Evolutionary conservation across 2,329 filamentous ascomycete genomes (phyloP).

Genomic region (Mollisiaceae sp.): DNA sequence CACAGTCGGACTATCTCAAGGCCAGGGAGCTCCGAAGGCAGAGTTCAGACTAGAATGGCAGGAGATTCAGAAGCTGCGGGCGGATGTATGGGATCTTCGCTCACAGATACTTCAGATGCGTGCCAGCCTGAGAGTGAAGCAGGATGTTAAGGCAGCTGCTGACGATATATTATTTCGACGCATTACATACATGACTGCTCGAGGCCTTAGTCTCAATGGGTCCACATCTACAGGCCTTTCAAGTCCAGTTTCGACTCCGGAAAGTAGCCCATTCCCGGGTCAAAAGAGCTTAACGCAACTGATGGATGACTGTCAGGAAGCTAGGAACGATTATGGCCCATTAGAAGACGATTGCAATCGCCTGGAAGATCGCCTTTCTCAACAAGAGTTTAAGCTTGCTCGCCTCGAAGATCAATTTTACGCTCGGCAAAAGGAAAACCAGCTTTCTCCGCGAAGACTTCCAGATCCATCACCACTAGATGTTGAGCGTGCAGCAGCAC

Average conservation of each 20-base stretch:
- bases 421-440: background rate
- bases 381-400: conserved; percentile 20
- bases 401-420: conserved; percentile 17
- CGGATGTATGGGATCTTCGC: conserved; percentile 21
- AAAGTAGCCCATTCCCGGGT: background rate
- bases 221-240: too few species aligned
- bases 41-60: conserved; percentile 13
- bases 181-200: conserved; percentile 2
- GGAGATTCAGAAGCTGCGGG: conserved; percentile 13
- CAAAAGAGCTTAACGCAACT: conserved; percentile 20
- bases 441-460: background rate
- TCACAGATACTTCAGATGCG: conserved; percentile 25
- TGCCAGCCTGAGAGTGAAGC: conserved; percentile 20
- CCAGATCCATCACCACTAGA: background rate
- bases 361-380: conserved; percentile 25
- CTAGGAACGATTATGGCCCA: conserved; percentile 27
- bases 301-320: conserved; percentile 14
- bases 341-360: conserved; percentile 25
- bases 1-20: background rate
- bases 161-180: conserved; percentile 26
- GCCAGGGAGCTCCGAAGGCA: background rate
- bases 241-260: background rate
- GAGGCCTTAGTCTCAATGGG: background rate
- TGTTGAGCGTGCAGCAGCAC: background rate
- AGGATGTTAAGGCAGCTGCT: conserved; percentile 19